These are phyloP conservation scores for Yamadazyma olivae DNA, from an alignment of 805 yeast genomes.

Conservation along the genomic window DNA sequence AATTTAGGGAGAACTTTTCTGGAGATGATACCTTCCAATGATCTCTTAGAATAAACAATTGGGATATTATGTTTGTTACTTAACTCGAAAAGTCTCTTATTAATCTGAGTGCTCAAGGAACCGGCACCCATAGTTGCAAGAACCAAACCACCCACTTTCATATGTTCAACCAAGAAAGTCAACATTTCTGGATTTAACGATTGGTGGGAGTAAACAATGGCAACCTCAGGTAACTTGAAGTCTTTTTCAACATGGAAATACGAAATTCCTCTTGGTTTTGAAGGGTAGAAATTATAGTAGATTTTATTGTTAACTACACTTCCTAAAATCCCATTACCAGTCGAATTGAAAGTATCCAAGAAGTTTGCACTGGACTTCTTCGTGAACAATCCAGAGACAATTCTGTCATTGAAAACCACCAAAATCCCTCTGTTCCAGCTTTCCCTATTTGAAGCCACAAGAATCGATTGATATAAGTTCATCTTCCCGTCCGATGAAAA, in stretches of 20 bases:
- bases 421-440: conserved; percentile 58
- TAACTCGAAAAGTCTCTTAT: conserved; percentile 38
- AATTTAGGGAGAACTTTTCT: conserved; percentile 38
- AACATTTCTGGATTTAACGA: conserved; percentile 51
- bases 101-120: conserved; percentile 51
- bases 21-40: conserved; percentile 73
- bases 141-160: conserved; percentile 52
- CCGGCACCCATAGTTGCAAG: conserved; percentile 76
- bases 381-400: conserved; percentile 67
- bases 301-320: conserved; percentile 65
- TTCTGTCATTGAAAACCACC: conserved; percentile 65
- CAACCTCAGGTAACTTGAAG: conserved; percentile 41
- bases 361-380: conserved; percentile 71
- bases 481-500: conserved; percentile 72
- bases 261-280: conserved; percentile 50
- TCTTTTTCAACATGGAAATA: conserved; percentile 24
- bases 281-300: conserved; percentile 62
- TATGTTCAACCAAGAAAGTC: conserved; percentile 41
- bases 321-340: conserved; percentile 70
- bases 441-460: conserved; percentile 52
- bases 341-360: conserved; percentile 64
- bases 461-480: conserved; percentile 68
- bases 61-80: conserved; percentile 44
- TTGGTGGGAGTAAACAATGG: conserved; percentile 61
- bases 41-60: conserved; percentile 60